These are phyloP conservation scores for Nadsonia starkeyi-henricii DNA, from an alignment of 1,139 yeast genomes.

Conservation along the genomic window DNA sequence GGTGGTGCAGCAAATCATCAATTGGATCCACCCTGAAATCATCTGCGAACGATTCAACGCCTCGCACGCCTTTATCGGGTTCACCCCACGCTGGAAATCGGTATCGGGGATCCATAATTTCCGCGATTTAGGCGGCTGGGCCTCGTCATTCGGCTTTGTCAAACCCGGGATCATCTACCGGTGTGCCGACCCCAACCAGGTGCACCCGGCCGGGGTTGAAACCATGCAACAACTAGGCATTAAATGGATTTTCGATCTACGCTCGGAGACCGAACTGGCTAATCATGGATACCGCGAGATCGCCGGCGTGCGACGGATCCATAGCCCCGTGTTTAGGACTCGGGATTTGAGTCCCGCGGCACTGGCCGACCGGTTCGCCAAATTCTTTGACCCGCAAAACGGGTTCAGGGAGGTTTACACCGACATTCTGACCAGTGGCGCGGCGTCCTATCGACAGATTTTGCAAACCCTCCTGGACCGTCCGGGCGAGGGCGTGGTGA, in stretches of 20 bases:
- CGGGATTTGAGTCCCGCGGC: conserved; percentile 54
- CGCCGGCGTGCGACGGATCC: conserved; percentile 37
- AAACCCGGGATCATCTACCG: conserved; percentile 46
- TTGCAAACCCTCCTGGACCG: conserved; percentile 33
- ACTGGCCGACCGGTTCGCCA: conserved; percentile 42
- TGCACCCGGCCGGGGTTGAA: conserved; percentile 32
- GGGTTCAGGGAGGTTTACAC: conserved; percentile 54
- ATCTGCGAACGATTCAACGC: conserved; percentile 41
- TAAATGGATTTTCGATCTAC: conserved; percentile 49
- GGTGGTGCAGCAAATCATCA: conserved; percentile 39
- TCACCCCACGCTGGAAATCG: conserved; percentile 40
- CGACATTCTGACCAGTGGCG: conserved; percentile 41
- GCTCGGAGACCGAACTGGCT: conserved; percentile 47
- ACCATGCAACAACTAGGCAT: conserved; percentile 35
- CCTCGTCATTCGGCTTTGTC: conserved; percentile 27
- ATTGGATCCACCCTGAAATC: conserved; percentile 37
- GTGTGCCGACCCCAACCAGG: conserved; percentile 43
- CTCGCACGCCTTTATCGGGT: conserved; percentile 27
- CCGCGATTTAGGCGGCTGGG: conserved; percentile 75
- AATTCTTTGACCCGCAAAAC: conserved; percentile 45
- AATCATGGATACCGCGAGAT: conserved; percentile 31
- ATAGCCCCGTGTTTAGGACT: conserved; percentile 45
- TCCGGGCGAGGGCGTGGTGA: conserved; percentile 37
- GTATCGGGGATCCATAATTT: conserved; percentile 61
- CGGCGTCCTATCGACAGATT: conserved; percentile 13